Base-by-base conservation (phyloP, 2,329 filamentous ascomycete species). In the Karstenula rhodostoma region DNA sequence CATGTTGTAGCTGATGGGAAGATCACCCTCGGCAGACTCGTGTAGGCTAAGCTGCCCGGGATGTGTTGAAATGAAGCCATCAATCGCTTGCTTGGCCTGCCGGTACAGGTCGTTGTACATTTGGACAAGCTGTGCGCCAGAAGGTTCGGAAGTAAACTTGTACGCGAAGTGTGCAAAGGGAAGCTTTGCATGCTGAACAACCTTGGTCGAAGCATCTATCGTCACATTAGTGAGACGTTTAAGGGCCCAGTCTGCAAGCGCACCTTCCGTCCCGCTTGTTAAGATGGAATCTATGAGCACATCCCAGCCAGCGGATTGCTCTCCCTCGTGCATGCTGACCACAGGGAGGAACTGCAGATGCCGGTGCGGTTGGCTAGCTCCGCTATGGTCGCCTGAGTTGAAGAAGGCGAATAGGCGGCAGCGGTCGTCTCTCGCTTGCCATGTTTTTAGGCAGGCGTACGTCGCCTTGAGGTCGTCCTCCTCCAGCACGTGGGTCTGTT, bases 341-440 rank as follows among this genome's bases (percentile, higher is more conserved):
- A 91, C 82, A 0, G 89, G 89, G 3, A 93, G 76, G n/a, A 92
- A 83, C 74, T 93, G 90, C 27, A 93, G 75, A 69, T 93, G 90
- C 4, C 90, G 78, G 71, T 92, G 90, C 13, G 89, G 85, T 73
- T 93, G 90, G 65, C 87, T 90, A 1, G 90, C 89, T 2, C 90
- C 90, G 4, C 88, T 91, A 68, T 89, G 83, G 12, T 82, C 75
- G 1, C 90, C 90, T 33, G 86, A 88, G 75, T 92, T 93, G 82
- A 90, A 91, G 71, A 90, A 91, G 0, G 85, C 87, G 66, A 85
- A 90, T 1, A 91, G 75, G 29, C 83, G 82, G 51, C 63, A 68
- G 55, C 69, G 62, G 40, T 65, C 57, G 65, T 53, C 61, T 23
- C 70, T 64, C 8, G 66, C 68, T 35, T 77, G 75, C 75, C 89